A percentile compares a stretch with the other conserved stretches of the same genome.
Conservation (phyloP, 2,329 filamentous ascomycete genomes). For the Colletotrichum sp. region DNA sequence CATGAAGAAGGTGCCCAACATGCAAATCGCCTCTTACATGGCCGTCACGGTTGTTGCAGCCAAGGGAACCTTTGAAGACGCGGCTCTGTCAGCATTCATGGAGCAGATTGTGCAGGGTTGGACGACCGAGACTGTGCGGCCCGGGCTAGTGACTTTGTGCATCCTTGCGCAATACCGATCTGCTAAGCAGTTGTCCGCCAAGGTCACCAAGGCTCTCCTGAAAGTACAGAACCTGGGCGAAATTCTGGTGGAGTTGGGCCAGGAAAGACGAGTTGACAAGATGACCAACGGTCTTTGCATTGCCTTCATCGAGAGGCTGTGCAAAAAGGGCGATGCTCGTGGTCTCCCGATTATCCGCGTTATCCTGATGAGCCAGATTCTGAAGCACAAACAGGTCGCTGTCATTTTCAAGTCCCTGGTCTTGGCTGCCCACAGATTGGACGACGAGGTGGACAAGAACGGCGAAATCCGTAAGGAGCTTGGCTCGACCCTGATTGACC, state of each 20-base stretch:
- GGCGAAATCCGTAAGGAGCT: constrained; percentile 67
- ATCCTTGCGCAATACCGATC: constrained; percentile 83
- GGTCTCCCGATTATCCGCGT: constrained; percentile 65
- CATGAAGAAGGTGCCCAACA: constrained; percentile 75
- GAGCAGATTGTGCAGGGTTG: constrained; percentile 83
- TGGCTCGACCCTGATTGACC: constrained; percentile 68
- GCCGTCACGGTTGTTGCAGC: constrained; percentile 84
- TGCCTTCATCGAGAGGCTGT: constrained; percentile 65
- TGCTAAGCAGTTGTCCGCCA: constrained; percentile 70
- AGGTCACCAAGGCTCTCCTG: constrained; percentile 72
- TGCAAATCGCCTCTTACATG: constrained; percentile 92
- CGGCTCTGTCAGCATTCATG: constrained; percentile 85
- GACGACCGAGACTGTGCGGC: constrained; percentile 73
- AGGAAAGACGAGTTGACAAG: constrained; percentile 72
- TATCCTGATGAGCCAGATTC: constrained; percentile 63
- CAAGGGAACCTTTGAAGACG: constrained; percentile 80
- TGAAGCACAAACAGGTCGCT: constrained; percentile 68
- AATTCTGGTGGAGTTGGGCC: constrained; percentile 65
- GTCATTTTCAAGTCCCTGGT: constrained; percentile 71
- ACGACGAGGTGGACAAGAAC: constrained; percentile 58
- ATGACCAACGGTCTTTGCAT: constrained; percentile 75
- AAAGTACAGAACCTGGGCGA: constrained; percentile 66
- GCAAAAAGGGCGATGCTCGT: constrained; percentile 62
- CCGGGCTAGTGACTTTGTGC: constrained; percentile 80
- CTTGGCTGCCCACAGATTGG: constrained; percentile 62